Evolutionary conservation across 176 grass and related monocot genomes (phyloP), one percentile per base, ranked within the genome.

Genomic region (Aechmea fasciata): DNA sequence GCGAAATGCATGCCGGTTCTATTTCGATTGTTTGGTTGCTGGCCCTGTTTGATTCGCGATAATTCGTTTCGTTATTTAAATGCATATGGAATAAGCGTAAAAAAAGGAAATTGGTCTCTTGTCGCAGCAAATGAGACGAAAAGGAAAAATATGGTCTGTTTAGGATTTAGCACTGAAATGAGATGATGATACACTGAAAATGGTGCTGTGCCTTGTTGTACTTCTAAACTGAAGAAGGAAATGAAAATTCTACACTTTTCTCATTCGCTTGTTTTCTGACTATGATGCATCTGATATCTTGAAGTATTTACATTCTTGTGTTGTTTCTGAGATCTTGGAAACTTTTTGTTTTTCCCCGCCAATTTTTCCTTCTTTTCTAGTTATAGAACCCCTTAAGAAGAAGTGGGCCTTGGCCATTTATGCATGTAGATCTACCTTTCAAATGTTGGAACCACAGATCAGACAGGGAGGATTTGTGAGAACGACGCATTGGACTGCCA

Each of bases 81-180:
- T 70, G 68, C 24, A 52, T 70, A 18, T 17, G 68, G 14, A 70
- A 52, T 70, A 70, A 70, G 41, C 51, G 67, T 69, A 69, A 69
- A 51, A 23, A 23, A 23, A n/a, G n/a, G n/a, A n/a, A 49, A 52
- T 69, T 48, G 68, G 68, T 11, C 11, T 18, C 67, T 22, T 69
- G n/a, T 53, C 5, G 48, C 68, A 2, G 50, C 50, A 70, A 70
- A 70, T 28, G 49, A 50, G 68, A 50, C 53, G 68, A 13, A 50
- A 51, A 49, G 17, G 50, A 24, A 11, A 11, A 70, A 61, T 67
- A 67, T 67, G 57, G 9, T 63, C 23, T 63, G 23, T 63, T 22
- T 20, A 24, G 10, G 13, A 24, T 63, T 17, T 63, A 63, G 57
- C 23, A 11, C 10, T 63, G 57, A 23, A 63, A 23, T 22, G 18